Conservation (phyloP, 768 basidiomycete genomes). For the Vararia minispora region DNA sequence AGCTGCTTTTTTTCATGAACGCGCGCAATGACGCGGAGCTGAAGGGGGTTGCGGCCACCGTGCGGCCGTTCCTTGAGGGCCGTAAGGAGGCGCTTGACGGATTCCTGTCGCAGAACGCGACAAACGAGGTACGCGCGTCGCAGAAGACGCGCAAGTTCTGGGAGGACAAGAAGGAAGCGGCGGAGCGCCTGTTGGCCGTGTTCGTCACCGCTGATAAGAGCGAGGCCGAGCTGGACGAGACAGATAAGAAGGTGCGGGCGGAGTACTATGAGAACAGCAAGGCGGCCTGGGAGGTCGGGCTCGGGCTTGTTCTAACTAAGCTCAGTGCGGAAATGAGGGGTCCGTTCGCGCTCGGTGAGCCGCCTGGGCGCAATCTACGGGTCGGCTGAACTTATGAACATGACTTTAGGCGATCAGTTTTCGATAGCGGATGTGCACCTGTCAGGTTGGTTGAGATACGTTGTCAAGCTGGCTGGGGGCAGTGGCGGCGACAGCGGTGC, state of each 20-base stretch:
- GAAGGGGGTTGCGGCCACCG: constrained; percentile 29
- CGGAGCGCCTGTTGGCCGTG: constrained; percentile 33
- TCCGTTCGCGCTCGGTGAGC: constrained; percentile 53
- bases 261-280: constrained; percentile 41
- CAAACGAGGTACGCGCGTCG: constrained; percentile 37
- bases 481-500: constrained; percentile 37
- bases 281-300: constrained; percentile 38
- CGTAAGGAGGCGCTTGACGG: constrained; percentile 37
- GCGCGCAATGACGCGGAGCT: constrained; percentile 48
- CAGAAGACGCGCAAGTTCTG: constrained; percentile 56
- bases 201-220: constrained; percentile 33
- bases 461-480: constrained; percentile 50
- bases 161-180: constrained; percentile 39
- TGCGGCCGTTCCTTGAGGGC: constrained; percentile 31
- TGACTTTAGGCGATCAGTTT: constrained; percentile 62
- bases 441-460: constrained; percentile 58
- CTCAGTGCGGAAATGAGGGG: constrained; percentile 51
- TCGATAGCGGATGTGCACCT: constrained; percentile 77
- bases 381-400: neutral
- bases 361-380: neutral
- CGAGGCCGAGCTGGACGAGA: constrained; percentile 27
- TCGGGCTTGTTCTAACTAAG: constrained; percentile 34
- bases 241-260: constrained; percentile 28
- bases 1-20: constrained; percentile 44
- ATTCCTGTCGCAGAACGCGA: constrained; percentile 42